Evolutionary conservation across 352 stramenopile genomes (phyloP), one percentile per base, ranked within the genome.

Genomic region (Nothophytophthora sp.): DNA sequence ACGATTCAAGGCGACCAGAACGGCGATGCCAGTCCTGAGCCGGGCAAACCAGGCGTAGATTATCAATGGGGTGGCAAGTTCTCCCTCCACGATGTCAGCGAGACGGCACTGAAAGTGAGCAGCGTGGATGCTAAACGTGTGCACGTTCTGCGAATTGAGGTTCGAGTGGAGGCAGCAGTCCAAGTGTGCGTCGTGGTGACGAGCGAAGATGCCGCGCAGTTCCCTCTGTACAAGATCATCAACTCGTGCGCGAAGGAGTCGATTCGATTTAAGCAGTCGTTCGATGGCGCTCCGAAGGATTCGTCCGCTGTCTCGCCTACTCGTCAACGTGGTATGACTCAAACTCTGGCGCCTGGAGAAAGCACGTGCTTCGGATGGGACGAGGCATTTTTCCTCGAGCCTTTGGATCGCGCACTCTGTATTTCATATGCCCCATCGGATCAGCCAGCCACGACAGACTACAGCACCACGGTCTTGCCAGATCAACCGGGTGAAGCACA

Each of bases 361-460:
- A 89, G 60, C 23, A 48, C 70, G 18, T 92, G 74, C 39, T 95
- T 96, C 60, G 85, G 86, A 0, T 96, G 86, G 86, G 85, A 96
- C 34, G 84, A 94, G 73, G 74, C 78, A 0, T 95, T 77, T 50
- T 91, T 85, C 53, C 52, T 90, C 30, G 74, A 88, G 12, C 83
- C 76, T 0, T 50, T 88, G 5, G 73, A 90, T 20, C 81, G 85
- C 28, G 63, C 85, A 11, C 43, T 95, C 13, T 60, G 67, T 40
- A 75, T 92, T 25, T 76, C 68, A 39, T 89, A 90, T 32, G 69
- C 65, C 5, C 58, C 66, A 5, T 68, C 72, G 11, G 53, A 72
- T 27, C 61, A 64, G 18, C 62, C 64, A 1, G 62, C 73, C 13
- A 67, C 61, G 10, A 67, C 61, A 6, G 55, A 70, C 30, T 70